These are phyloP conservation scores for Xylaria sp. DNA, from an alignment of 2,329 filamentous ascomycete genomes.

Conservation along the genomic window DNA sequence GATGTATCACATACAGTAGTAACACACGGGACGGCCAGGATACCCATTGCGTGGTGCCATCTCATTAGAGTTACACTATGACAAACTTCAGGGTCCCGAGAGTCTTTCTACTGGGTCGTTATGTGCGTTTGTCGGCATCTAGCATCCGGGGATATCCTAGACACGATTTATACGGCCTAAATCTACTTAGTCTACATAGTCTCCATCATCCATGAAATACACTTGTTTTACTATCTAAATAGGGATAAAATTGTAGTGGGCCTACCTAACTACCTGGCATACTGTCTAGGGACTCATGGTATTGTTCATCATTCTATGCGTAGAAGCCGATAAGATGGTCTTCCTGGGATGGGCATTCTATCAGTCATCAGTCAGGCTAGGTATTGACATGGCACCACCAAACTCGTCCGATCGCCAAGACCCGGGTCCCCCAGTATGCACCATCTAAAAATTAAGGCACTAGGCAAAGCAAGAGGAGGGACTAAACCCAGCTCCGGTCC, in stretches of 20 bases:
- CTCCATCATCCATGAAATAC: not conserved
- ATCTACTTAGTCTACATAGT: not conserved
- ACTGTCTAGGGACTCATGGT: not conserved
- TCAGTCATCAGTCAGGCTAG: conserved; percentile 22
- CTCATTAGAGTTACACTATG: not conserved
- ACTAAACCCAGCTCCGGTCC: conserved; percentile 30
- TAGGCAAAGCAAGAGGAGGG: conserved; percentile 9
- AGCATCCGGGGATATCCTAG: not conserved
- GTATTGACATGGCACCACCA: conserved; percentile 35
- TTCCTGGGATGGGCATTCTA: not conserved
- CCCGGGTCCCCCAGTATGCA: conserved; percentile 28
- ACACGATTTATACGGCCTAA: not conserved
- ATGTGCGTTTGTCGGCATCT: not conserved
- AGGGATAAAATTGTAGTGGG: not conserved
- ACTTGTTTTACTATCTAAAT: not conserved
- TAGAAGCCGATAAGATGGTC: not conserved
- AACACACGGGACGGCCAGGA: not conserved
- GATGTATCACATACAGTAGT: not conserved
- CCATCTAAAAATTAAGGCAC: conserved; percentile 24
- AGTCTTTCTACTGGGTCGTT: not conserved
- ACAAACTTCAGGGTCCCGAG: not conserved
- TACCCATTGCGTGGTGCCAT: not conserved
- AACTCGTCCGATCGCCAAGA: conserved; percentile 38
- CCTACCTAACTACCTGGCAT: no score
- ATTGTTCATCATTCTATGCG: not conserved